Evolutionary conservation across 148 eudicot species (phyloP), one percentile per base, ranked within the genome.

Genomic region (Fagopyrum tataricum): DNA sequence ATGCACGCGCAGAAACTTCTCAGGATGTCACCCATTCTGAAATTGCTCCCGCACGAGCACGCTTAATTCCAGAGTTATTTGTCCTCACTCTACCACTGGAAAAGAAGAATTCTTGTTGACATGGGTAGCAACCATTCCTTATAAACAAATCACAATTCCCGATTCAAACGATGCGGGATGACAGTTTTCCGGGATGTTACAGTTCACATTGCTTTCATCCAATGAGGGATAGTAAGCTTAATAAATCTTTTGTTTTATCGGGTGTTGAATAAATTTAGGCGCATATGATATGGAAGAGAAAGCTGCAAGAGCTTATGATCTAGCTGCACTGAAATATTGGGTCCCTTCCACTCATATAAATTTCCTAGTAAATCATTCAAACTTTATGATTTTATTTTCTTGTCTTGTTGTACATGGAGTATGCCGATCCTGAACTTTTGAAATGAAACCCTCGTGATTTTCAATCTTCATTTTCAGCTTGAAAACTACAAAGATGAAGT

Each of bases 251-350:
- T 74, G 67, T 49, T 21, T 26, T 75, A 11, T 78, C 48, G 46
- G 56, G 53, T 41, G 66, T 72, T 31, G 44, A 52, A 20, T 26
- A 59, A 66, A 59, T 40, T 39, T 76, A 93, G 98, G 98, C 26
- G 98, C 96, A 41, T 93, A 93, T 91, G 96, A 90, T 78, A 85
- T 88, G 83, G 96, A 91, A 79, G 98, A 89, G 55, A 93, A 93
- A 77, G 96, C 96, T 77, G 98, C 98, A 72, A 89, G 98, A 73
- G 87, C 93, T 71, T 92, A 92, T 76, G 98, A 92, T 86, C 75
- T 85, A 74, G 98, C 98, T 41, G 98, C 98, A 77, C 91, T 92
- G 48, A 92, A 92, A 82, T 92, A 92, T 46, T 92, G 98, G 98
- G 96, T 96, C 78, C 84, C 92, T 81, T 85, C 98, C 2, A 90